A percentile compares a stretch with the other conserved stretches of the same genome.
Conservation (phyloP, 805 yeast genomes). For the Cyberlindnera euphorbiiphila region DNA sequence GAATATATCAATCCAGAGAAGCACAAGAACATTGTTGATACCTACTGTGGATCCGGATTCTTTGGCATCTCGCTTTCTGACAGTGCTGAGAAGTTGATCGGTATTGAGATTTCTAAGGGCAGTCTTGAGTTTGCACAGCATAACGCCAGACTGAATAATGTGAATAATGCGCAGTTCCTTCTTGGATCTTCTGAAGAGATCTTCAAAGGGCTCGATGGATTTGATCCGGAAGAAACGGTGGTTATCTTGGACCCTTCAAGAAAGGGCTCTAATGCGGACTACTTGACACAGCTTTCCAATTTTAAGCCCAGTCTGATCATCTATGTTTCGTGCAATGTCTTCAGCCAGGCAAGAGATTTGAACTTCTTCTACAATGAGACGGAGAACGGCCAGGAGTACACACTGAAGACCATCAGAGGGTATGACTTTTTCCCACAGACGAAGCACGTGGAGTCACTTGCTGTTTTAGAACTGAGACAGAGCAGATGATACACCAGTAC, state of each 20-base stretch:
- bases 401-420: slow-evolving; percentile 76
- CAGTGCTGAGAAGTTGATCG: slow-evolving; percentile 72
- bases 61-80: slow-evolving; percentile 80
- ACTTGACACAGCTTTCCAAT: slow-evolving; percentile 76
- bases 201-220: slow-evolving; percentile 53
- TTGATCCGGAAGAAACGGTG: slow-evolving; percentile 65
- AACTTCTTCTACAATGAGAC: slow-evolving; percentile 72
- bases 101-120: slow-evolving; percentile 91
- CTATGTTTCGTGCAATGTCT: slow-evolving; percentile 93
- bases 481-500: not conserved
- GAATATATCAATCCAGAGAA: slow-evolving; percentile 49
- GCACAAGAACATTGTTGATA: slow-evolving; percentile 74
- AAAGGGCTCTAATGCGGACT: slow-evolving; percentile 88
- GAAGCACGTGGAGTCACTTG: slow-evolving; percentile 84
- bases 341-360: slow-evolving; percentile 94
- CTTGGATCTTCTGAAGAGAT: slow-evolving; percentile 90
- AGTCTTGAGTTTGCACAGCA: slow-evolving; percentile 79
- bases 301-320: slow-evolving; percentile 81
- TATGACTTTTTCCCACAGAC: slow-evolving; percentile 96
- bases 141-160: slow-evolving; percentile 70
- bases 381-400: slow-evolving; percentile 54
- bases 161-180: slow-evolving; percentile 72
- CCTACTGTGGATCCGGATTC: slow-evolving; percentile 94
- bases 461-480: slow-evolving; percentile 45
- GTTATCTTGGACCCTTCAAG: slow-evolving; percentile 95